Conservation (phyloP, 225 moss, liverwort and hornwort species). For the Polytrichum formosum region DNA sequence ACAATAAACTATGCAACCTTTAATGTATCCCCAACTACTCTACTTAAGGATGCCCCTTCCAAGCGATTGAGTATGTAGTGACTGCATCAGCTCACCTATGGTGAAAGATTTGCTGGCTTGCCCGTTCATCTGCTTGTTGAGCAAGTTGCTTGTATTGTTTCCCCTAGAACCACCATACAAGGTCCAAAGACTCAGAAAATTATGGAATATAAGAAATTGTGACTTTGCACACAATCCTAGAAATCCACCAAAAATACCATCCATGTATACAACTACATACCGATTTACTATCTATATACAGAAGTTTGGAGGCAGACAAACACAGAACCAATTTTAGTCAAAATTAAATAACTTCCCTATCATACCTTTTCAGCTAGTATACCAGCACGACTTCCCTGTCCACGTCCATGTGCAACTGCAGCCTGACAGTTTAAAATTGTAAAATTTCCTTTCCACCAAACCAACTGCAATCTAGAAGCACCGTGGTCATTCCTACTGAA, state of each 20-base stretch:
- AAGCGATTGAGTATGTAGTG: not conserved
- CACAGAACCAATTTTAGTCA: too few species aligned
- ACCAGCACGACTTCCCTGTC: conserved; percentile 40
- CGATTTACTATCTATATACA: too few species aligned
- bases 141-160: conserved; percentile 39
- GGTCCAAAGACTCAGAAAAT: not conserved
- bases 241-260: too few species aligned
- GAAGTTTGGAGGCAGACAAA: too few species aligned
- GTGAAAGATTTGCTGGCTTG: conserved; percentile 54
- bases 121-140: conserved; percentile 42
- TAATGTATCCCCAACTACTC: too few species aligned
- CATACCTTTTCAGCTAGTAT: conserved; percentile 46
- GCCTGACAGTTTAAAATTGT: conserved; percentile 29
- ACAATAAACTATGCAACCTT: too few species aligned
- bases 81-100: conserved; percentile 23
- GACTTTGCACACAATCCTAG: too few species aligned
- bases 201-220: not conserved
- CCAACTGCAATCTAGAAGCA: too few species aligned
- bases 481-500: too few species aligned
- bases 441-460: not conserved
- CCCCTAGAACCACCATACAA: conserved; percentile 25
- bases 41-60: too few species aligned
- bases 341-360: too few species aligned
- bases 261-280: too few species aligned
- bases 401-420: conserved; percentile 47